phyloP scores from a whole-genome alignment of 1,284 basidiomycete species.

The Pyrrhoderma noxium region DNA sequence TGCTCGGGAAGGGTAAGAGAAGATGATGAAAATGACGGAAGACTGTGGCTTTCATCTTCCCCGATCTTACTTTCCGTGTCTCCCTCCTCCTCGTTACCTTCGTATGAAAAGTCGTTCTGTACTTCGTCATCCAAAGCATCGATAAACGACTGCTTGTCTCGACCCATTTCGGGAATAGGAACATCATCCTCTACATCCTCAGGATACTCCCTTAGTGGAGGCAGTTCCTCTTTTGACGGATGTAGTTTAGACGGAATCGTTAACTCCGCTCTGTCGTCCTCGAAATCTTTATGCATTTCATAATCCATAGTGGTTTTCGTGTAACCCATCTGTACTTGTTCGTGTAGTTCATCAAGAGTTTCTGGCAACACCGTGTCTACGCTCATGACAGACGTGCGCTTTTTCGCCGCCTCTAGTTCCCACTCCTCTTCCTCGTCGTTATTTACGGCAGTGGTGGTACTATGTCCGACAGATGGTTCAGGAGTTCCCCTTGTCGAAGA shows the following conservation, averaged over 20 bases:
- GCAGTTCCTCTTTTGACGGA: background rate
- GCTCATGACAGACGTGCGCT: conserved; percentile 6
- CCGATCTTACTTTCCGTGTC: conserved; percentile 23
- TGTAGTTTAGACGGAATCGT: conserved; percentile 20
- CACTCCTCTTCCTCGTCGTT: conserved; percentile 1
- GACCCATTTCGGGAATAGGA: background rate
- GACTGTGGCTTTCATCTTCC: conserved; percentile 25
- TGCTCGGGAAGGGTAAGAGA: conserved; percentile 32
- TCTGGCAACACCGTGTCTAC: conserved; percentile 13
- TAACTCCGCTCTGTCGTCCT: conserved; percentile 21
- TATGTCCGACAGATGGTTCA: too few species aligned
- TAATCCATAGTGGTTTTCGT: conserved; percentile 6
- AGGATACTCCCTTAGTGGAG: background rate
- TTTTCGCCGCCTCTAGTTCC: background rate
- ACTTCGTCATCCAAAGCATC: conserved; percentile 1
- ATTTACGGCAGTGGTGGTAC: conserved; percentile 16
- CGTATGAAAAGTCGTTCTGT: background rate
- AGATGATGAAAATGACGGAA: conserved; percentile 44
- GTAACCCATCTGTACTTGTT: conserved; percentile 15
- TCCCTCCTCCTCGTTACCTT: conserved; percentile 22
- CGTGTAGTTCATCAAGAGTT: conserved; percentile 13
- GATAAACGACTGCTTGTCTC: conserved; percentile 12
- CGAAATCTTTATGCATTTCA: conserved; percentile 27
- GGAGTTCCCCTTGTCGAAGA: too few species aligned
- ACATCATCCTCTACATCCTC: conserved; percentile 6